phyloP scores from a whole-genome alignment of 83 land plant species.

The Thuja plicata region DNA sequence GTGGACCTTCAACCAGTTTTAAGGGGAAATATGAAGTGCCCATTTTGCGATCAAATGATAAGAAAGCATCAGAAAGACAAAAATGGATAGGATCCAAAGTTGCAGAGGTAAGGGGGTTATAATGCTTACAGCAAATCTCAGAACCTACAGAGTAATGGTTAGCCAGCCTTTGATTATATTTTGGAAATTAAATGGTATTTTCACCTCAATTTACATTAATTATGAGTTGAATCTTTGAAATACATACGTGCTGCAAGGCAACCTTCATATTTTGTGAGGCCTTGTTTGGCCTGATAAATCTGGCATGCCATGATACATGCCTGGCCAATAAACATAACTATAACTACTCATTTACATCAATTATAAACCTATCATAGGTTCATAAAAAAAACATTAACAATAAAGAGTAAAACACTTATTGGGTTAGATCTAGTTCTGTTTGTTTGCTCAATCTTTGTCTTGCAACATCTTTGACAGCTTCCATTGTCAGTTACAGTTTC shows the following conservation, averaged over 20 bases:
- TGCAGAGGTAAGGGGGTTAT: constrained; percentile 70
- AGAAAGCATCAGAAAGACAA: constrained; percentile 83
- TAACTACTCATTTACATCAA: not conserved
- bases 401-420: not conserved
- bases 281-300: not conserved
- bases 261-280: not conserved
- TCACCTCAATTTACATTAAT: not conserved
- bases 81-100: constrained; percentile 87
- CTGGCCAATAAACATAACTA: not conserved
- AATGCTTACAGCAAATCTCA: not conserved
- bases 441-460: not conserved
- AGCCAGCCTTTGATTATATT: not conserved
- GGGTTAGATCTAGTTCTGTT: not conserved
- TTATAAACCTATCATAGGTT: not conserved
- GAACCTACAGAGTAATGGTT: not conserved
- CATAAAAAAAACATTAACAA: too few species aligned
- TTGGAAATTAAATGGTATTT: not conserved
- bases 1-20: constrained; percentile 51
- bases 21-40: constrained; percentile 76
- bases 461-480: not conserved
- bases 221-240: not conserved
- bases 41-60: constrained; percentile 90
- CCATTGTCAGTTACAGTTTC: not conserved
- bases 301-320: not conserved
- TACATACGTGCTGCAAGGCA: not conserved